Evolutionary conservation across 78 protist species (phyloP).

Genomic region (Acrasis kona): DNA sequence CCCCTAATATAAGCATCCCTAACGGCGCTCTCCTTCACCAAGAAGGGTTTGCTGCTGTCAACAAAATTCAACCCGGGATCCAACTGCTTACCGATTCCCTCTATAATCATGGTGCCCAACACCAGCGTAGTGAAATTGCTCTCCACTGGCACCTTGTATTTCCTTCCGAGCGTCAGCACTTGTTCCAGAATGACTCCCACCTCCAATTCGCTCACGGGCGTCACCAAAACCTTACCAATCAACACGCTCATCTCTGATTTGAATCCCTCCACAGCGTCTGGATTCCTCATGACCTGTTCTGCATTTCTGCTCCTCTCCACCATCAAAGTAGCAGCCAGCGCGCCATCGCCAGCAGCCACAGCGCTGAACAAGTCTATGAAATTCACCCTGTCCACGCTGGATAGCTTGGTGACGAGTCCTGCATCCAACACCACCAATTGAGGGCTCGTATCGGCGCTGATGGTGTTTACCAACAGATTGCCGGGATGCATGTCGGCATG

Average conservation of each 20-base stretch:
- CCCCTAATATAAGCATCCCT: not conserved
- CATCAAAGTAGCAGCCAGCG: constrained; percentile 5
- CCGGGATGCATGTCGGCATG: constrained; percentile 50
- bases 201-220: constrained; percentile 5
- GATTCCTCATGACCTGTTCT: not conserved
- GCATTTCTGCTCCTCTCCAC: not conserved
- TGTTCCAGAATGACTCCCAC: constrained; percentile 7
- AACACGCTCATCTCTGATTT: not conserved
- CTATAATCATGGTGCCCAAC: not conserved
- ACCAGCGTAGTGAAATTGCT: constrained; percentile 17
- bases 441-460: not conserved
- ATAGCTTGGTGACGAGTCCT: constrained; percentile 19
- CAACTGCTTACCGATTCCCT: constrained; percentile 24
- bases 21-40: not conserved
- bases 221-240: not conserved
- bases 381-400: not conserved
- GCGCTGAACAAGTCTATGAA: constrained; percentile 16
- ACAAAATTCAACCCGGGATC: constrained; percentile 11
- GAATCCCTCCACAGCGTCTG: not conserved
- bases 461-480: constrained; percentile 10
- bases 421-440: constrained; percentile 23
- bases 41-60: constrained; percentile 2
- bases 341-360: constrained; percentile 28
- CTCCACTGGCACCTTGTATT: constrained; percentile 15
- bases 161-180: not conserved